Evolutionary conservation across 768 basidiomycete species (phyloP).

Genomic region (Phlegmacium glaucopus): DNA sequence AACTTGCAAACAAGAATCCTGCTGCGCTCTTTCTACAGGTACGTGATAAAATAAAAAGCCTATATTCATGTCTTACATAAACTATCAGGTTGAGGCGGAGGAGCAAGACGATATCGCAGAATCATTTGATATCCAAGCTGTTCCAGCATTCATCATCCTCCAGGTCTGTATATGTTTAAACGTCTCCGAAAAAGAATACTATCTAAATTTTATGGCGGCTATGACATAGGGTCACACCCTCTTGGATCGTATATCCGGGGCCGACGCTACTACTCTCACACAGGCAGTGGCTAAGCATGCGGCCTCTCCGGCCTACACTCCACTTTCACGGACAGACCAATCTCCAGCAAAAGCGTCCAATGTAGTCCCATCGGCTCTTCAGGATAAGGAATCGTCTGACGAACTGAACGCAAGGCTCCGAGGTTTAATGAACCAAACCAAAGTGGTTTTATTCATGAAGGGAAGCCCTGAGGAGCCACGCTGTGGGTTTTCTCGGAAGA

Average conservation of each 20-base stretch:
- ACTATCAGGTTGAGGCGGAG: conserved; percentile 81
- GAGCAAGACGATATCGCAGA: conserved; percentile 79
- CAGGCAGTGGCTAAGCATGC: conserved; percentile 58
- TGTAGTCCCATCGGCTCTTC: conserved; percentile 11
- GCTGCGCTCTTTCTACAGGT: conserved; percentile 74
- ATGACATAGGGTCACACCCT: conserved; percentile 80
- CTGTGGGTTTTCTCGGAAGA: conserved; percentile 83
- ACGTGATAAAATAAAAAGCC: conserved; percentile 13
- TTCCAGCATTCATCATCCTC: conserved; percentile 82
- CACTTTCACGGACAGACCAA: conserved; percentile 49
- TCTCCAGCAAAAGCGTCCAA: conserved; percentile 31
- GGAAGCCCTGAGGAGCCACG: conserved; percentile 73
- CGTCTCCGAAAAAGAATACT: background rate
- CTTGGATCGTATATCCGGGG: conserved; percentile 74
- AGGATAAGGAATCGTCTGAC: conserved; percentile 53
- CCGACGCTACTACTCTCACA: conserved; percentile 67
- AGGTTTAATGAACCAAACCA: conserved; percentile 72
- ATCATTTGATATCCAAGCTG: conserved; percentile 87
- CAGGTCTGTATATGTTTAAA: conserved; percentile 41
- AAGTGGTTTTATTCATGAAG: conserved; percentile 90
- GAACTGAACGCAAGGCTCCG: conserved; percentile 64
- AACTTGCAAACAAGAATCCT: conserved; percentile 72
- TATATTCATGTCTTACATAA: background rate
- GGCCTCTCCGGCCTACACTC: conserved; percentile 29
- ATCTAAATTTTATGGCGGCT: conserved; percentile 3